A percentile compares a stretch with the other conserved stretches of the same genome.
These are phyloP conservation scores for Cylindrodendrum hubeiense DNA, from an alignment of 2,329 filamentous ascomycete genomes.

Conservation along the genomic window DNA sequence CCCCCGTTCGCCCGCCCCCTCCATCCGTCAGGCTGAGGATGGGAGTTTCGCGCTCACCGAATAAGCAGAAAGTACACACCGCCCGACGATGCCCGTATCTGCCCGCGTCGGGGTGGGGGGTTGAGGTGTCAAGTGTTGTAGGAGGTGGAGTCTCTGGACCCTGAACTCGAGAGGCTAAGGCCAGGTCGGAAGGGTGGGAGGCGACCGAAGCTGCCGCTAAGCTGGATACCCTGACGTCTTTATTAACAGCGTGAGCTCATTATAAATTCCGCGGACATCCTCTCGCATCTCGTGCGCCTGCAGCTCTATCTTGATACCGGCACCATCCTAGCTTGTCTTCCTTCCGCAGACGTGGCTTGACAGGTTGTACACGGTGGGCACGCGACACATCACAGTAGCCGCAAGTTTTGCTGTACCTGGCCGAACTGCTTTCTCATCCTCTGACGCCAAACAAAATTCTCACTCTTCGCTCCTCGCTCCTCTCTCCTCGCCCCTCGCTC, in stretches of 20 bases:
- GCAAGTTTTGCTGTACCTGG: conserved; percentile 6
- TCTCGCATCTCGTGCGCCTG: conserved; percentile 2
- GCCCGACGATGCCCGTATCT: conserved; percentile 13
- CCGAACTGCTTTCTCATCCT: background rate
- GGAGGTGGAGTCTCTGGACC: conserved; percentile 24
- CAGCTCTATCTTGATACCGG: background rate
- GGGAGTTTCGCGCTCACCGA: conserved; percentile 12
- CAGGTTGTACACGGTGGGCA: conserved; percentile 10
- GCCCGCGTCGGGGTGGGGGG: conserved; percentile 1
- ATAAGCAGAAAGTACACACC: conserved; percentile 12
- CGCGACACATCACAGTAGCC: conserved; percentile 8
- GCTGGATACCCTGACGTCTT: conserved; percentile 8
- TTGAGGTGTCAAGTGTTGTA: conserved; percentile 15
- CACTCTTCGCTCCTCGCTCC: background rate
- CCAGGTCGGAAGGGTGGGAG: conserved; percentile 10
- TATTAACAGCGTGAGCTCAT: conserved; percentile 5
- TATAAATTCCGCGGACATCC: conserved; percentile 5
- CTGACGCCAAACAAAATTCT: conserved; percentile 10
- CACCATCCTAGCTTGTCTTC: background rate
- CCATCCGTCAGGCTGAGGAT: background rate
- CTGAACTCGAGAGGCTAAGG: conserved; percentile 14
- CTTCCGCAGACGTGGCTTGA: background rate
- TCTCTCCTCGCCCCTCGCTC: background rate
- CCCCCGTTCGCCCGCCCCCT: conserved; percentile 1
- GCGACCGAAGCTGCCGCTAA: conserved; percentile 15